A percentile compares a stretch with the other conserved stretches of the same genome.
Conservation (phyloP, 140 eudicot species). For the Cichorium intybus region DNA sequence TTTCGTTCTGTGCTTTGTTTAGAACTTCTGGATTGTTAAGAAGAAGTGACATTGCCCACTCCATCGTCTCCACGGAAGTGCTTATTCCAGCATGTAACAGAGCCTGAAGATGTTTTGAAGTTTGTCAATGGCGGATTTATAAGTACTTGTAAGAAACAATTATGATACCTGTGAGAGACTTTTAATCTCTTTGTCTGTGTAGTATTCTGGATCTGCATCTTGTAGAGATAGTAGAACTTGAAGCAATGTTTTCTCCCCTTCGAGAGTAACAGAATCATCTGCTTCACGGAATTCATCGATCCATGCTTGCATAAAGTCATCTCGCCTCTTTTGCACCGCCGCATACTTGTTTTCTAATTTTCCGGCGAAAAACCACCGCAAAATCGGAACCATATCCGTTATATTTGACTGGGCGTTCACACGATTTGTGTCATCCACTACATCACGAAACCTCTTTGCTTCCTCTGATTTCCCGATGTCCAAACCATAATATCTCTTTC, state of each 20-base stretch:
- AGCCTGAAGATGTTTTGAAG: background rate
- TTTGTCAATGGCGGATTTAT: background rate
- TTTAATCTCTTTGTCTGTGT: slow-evolving; percentile 35
- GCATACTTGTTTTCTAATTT: slow-evolving; percentile 1
- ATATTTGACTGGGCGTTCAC: background rate
- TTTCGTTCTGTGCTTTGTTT: slow-evolving; percentile 26
- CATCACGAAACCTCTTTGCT: slow-evolving; percentile 27
- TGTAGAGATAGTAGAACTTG: slow-evolving; percentile 38
- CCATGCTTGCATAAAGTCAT: slow-evolving; percentile 29
- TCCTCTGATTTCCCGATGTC: slow-evolving; percentile 20
- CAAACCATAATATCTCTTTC: slow-evolving; percentile 36
- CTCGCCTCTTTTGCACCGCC: slow-evolving; percentile 25
- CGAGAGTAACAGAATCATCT: background rate
- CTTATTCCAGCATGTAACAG: slow-evolving; percentile 24
- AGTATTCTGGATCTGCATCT: slow-evolving; percentile 42
- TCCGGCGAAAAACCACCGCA: slow-evolving; percentile 27
- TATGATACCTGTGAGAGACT: slow-evolving; percentile 34
- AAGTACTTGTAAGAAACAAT: background rate
- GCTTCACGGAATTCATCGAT: slow-evolving; percentile 30
- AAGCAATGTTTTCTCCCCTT: slow-evolving; percentile 29
- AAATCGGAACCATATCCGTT: slow-evolving; percentile 25
- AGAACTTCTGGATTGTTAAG: slow-evolving; percentile 41
- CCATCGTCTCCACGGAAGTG: slow-evolving; percentile 36
- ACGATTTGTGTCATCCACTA: slow-evolving; percentile 8
- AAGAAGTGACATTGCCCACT: slow-evolving; percentile 47